Conservation (phyloP, 2,329 filamentous ascomycete genomes). For the Phialocephala sp. region DNA sequence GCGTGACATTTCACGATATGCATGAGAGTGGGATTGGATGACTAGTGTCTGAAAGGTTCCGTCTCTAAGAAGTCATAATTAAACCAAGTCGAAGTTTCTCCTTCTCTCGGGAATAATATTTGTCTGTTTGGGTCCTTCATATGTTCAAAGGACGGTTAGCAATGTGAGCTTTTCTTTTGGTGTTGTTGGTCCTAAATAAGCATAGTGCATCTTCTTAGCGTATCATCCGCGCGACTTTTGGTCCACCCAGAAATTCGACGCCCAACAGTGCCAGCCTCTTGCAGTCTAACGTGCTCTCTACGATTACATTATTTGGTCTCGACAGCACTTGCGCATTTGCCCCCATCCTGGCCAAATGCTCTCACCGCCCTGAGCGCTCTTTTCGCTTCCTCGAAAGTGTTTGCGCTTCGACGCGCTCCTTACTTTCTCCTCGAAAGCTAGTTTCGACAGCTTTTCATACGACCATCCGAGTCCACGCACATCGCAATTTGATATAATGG, state of each 20-base stretch:
- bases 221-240: conserved; percentile 11
- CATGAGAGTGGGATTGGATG: neutral
- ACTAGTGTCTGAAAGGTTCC: neutral
- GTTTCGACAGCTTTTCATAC: conserved; percentile 8
- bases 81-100: neutral
- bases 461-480: neutral
- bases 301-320: neutral
- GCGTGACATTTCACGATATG: neutral
- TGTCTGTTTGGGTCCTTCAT: too few species aligned
- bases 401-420: conserved; percentile 27
- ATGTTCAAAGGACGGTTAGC: neutral
- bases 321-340: neutral
- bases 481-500: conserved; percentile 31
- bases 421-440: conserved; percentile 20
- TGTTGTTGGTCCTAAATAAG: conserved; percentile 20
- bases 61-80: neutral
- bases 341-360: conserved; percentile 24
- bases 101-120: neutral
- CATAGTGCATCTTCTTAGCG: neutral
- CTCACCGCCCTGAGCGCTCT: conserved; percentile 10
- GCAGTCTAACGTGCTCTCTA: neutral
- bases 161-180: neutral
- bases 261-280: conserved; percentile 10
- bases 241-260: neutral
- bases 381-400: conserved; percentile 8